Evolutionary conservation across 2,329 filamentous ascomycete genomes (phyloP), one percentile per base, ranked within the genome.

Genomic region (Xylariaceae sp.): DNA sequence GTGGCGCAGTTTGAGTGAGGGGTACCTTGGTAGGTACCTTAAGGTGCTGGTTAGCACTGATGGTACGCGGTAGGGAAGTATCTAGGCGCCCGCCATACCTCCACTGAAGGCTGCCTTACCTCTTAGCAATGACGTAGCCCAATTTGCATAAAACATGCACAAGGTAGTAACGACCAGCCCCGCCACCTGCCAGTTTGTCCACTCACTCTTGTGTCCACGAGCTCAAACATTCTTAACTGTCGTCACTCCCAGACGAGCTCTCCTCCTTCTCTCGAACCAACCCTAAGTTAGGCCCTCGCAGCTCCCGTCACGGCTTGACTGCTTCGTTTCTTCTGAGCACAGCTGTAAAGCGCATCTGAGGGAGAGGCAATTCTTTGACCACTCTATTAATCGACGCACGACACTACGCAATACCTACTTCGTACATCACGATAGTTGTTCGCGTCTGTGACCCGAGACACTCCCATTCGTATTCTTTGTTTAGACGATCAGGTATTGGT

Each of bases 211-310:
- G 17, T 48, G 39, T 54, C 39, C 55, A 58, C 60, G 60, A 60
- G 59, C 59, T 62, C 30, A 48, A 48, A 49, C 56, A 57, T 62
- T 62, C 62, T 67, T 62, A 62, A 63, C 67, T 62, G 62, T 67
- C 64, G 63, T 67, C 61, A 60, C 57, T 30, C 47, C 42, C 51
- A 55, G 60, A 62, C 59, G 57, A 65, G 23, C 23, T 4, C 65
- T 63, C 61, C 67, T 66, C 67, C 55, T 68, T 65, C 62, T 62
- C 57, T 59, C 39, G 61, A 62, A 23, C 23, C 56, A 49, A 49
- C 52, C 52, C 49, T 11, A 44, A 51, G 23, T 30, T 30, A 30
- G 23, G 57, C 59, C 55, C 17, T 60, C 57, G 50, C 42, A 49
- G 9, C 11, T 57, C 52, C 48, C 59, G n/a, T 47, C 47, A 49